Conservation (phyloP, 1,139 yeast species). For the Suhomyces terraborum region DNA sequence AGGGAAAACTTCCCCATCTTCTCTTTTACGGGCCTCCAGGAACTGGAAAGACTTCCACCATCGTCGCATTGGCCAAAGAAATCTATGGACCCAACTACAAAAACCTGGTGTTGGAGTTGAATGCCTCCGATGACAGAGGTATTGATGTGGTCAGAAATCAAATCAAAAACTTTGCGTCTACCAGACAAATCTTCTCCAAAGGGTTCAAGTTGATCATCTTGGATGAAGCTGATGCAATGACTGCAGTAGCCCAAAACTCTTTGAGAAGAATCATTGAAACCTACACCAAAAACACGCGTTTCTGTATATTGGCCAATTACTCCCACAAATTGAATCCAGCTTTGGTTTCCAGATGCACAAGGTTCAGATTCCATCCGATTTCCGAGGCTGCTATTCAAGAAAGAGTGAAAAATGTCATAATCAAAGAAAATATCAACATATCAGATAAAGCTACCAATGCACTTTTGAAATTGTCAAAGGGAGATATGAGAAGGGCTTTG, state of each 20-base stretch:
- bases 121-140: constrained; percentile 86
- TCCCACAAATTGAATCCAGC: constrained; percentile 97
- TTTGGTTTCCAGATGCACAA: constrained; percentile 86
- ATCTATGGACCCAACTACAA: constrained; percentile 84
- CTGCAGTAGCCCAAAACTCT: constrained; percentile 95
- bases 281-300: constrained; percentile 91
- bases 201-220: constrained; percentile 88
- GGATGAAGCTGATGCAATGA: constrained; percentile 99
- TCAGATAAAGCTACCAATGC: constrained; percentile 63
- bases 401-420: constrained; percentile 68
- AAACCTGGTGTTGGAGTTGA: constrained; percentile 88
- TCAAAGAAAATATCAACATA: constrained; percentile 63
- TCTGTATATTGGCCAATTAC: constrained; percentile 94
- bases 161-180: constrained; percentile 81
- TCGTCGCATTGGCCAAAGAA: constrained; percentile 85
- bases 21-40: constrained; percentile 98
- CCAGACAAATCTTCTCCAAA: constrained; percentile 81
- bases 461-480: constrained; percentile 69
- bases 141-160: constrained; percentile 85
- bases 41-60: constrained; percentile 94
- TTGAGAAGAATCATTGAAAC: constrained; percentile 89
- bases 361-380: constrained; percentile 90
- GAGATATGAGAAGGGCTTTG: constrained; percentile 95
- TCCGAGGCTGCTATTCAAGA: constrained; percentile 64
- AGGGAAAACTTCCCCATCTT: constrained; percentile 84